These are phyloP conservation scores for Thozetella sp. DNA, from an alignment of 495 filamentous ascomycete species.

Conservation along the genomic window DNA sequence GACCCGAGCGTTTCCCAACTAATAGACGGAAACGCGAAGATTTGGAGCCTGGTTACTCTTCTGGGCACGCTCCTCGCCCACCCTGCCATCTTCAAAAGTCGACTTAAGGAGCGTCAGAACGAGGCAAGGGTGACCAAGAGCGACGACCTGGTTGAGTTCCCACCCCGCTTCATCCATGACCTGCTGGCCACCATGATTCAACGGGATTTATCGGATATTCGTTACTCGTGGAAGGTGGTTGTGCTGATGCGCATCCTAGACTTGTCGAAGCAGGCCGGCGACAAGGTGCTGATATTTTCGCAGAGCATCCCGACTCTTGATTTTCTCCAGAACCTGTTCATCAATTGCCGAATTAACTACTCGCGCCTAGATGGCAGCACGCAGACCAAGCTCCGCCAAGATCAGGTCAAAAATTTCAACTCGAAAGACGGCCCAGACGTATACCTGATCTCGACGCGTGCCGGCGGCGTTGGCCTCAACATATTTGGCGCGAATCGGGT, in stretches of 20 bases:
- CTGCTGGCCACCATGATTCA: slow-evolving; percentile 24
- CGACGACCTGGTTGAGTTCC: slow-evolving; percentile 14
- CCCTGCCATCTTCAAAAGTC: slow-evolving; percentile 64
- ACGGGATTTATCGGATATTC: slow-evolving; percentile 25
- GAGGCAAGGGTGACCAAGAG: background rate
- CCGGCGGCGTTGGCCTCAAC: slow-evolving; percentile 84
- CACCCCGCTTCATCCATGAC: slow-evolving; percentile 29
- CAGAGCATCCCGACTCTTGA: slow-evolving; percentile 70
- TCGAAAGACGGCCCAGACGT: slow-evolving; percentile 39
- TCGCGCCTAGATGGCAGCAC: slow-evolving; percentile 69
- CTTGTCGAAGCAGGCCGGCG: slow-evolving; percentile 56
- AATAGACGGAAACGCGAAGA: slow-evolving; percentile 8
- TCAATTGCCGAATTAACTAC: slow-evolving; percentile 38
- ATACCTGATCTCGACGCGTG: slow-evolving; percentile 80
- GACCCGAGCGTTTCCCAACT: background rate
- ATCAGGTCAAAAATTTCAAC: slow-evolving; percentile 69
- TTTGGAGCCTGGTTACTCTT: slow-evolving; percentile 39
- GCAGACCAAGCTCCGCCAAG: slow-evolving; percentile 54
- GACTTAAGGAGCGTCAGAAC: slow-evolving; percentile 41
- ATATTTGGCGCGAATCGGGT: slow-evolving; percentile 85
- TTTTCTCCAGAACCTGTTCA: slow-evolving; percentile 63
- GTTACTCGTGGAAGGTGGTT: slow-evolving; percentile 65
- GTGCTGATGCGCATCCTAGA: slow-evolving; percentile 68
- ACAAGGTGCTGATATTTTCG: slow-evolving; percentile 83
- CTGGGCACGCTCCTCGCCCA: slow-evolving; percentile 76